Evolutionary conservation across 306 rosid species (phyloP).

Genomic region (Rubus idaeus): DNA sequence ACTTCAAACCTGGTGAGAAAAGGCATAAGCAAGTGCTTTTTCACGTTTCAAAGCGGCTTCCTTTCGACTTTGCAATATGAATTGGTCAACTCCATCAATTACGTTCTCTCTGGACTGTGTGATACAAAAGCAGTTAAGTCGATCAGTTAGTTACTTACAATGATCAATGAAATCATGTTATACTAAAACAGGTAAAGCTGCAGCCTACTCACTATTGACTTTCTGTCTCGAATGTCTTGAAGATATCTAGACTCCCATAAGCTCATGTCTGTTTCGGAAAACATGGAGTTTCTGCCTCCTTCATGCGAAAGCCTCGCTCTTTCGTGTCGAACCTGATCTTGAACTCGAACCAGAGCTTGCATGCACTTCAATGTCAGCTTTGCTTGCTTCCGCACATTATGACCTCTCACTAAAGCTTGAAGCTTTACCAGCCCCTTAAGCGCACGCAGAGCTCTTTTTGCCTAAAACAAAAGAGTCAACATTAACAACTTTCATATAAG

Average conservation of each 20-base stretch:
- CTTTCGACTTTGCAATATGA: constrained; percentile 20
- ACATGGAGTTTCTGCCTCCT: constrained; percentile 28
- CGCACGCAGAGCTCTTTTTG: constrained; percentile 36
- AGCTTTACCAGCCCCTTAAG: constrained; percentile 39
- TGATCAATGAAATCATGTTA: neutral
- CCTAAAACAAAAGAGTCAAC: constrained; percentile 1
- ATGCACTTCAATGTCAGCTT: constrained; percentile 33
- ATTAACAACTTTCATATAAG: neutral
- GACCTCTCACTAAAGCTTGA: constrained; percentile 42
- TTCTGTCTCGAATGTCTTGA: constrained; percentile 24
- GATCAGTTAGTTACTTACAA: neutral
- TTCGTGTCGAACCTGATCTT: constrained; percentile 33
- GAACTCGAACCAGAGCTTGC: constrained; percentile 38
- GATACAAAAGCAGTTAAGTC: neutral
- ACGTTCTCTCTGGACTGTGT: constrained; percentile 24
- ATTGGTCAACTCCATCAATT: constrained; percentile 20
- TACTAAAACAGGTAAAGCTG: neutral
- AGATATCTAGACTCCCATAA: constrained; percentile 27
- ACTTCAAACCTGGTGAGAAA: constrained; percentile 34
- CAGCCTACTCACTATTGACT: constrained; percentile 23
- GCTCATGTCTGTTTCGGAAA: constrained; percentile 15
- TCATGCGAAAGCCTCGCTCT: constrained; percentile 40
- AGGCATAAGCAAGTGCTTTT: constrained; percentile 41
- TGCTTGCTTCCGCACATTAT: constrained; percentile 29
- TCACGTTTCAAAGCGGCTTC: constrained; percentile 37